A percentile compares a stretch with the other conserved stretches of the same genome.
These are phyloP conservation scores for Aspergillus cejpii DNA, from an alignment of 2,329 filamentous ascomycete species.

Conservation along the genomic window DNA sequence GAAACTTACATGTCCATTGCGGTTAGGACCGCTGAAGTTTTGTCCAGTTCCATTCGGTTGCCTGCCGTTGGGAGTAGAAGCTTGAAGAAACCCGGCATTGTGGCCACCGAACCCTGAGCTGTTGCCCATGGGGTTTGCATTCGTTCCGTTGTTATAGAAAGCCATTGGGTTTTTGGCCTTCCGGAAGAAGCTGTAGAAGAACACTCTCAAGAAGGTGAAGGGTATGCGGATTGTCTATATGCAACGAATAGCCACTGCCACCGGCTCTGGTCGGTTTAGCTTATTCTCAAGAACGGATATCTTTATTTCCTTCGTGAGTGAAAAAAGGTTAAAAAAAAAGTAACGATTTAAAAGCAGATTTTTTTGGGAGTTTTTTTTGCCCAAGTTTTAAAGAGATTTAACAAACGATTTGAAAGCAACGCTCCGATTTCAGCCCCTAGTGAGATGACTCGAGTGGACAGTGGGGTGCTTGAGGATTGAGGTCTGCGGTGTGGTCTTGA, in stretches of 20 bases:
- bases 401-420: neutral
- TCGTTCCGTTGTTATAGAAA: constrained; percentile 1
- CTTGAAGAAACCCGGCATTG: neutral
- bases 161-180: constrained; percentile 4
- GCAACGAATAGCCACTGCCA: neutral
- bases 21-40: neutral
- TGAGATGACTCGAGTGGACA: neutral
- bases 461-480: neutral
- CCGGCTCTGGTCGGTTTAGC: neutral
- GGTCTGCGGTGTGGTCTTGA: neutral
- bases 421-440: neutral
- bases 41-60: neutral
- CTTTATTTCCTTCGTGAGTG: constrained; percentile 7
- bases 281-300: constrained; percentile 6
- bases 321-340: constrained; percentile 6
- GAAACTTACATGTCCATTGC: neutral
- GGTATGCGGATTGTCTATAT: neutral
- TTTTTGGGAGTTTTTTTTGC: neutral
- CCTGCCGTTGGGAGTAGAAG: neutral
- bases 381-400: neutral
- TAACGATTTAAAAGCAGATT: neutral
- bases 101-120: neutral
- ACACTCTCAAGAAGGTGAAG: neutral
- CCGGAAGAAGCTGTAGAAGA: neutral
- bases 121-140: neutral